phyloP scores from a whole-genome alignment of 2,329 filamentous ascomycete species.

The Sporothrix luriei region DNA sequence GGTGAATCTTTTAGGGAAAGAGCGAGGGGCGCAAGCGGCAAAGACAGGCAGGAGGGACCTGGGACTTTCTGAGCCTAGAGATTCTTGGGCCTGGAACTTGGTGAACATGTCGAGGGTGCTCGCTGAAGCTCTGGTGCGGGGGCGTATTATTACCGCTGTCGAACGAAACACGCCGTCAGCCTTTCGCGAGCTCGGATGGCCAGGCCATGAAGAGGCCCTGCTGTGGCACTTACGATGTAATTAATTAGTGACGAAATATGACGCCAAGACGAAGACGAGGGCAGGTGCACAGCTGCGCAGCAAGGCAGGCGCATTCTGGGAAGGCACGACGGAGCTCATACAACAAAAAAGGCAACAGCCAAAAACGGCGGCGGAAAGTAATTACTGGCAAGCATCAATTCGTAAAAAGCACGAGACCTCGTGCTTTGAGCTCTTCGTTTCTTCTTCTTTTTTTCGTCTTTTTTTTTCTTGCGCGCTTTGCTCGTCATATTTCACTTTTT shows the following conservation, averaged over 20 bases:
- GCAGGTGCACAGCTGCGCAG: neutral
- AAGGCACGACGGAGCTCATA: neutral
- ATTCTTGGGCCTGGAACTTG: neutral
- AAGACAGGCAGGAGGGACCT: neutral
- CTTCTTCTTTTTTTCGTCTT: neutral
- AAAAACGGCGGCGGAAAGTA: neutral
- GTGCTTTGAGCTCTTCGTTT: neutral
- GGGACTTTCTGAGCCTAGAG: neutral
- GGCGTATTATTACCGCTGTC: conserved; percentile 10
- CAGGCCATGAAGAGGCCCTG: no score
- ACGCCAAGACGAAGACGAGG: neutral
- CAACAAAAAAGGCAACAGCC: conserved; percentile 16
- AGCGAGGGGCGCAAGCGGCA: conserved; percentile 8
- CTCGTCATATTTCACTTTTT: neutral
- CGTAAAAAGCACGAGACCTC: neutral
- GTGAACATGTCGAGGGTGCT: no score
- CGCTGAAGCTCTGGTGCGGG: conserved; percentile 8
- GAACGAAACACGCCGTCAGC: neutral
- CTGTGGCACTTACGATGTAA: no score
- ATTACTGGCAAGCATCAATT: neutral
- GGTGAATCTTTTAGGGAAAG: conserved; percentile 20
- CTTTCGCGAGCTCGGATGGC: neutral
- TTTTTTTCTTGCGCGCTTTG: neutral
- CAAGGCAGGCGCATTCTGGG: conserved; percentile 16
- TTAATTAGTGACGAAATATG: conserved; percentile 1